These are phyloP conservation scores for Ascochyta pisi DNA, from an alignment of 2,329 filamentous ascomycete genomes.

Conservation along the genomic window DNA sequence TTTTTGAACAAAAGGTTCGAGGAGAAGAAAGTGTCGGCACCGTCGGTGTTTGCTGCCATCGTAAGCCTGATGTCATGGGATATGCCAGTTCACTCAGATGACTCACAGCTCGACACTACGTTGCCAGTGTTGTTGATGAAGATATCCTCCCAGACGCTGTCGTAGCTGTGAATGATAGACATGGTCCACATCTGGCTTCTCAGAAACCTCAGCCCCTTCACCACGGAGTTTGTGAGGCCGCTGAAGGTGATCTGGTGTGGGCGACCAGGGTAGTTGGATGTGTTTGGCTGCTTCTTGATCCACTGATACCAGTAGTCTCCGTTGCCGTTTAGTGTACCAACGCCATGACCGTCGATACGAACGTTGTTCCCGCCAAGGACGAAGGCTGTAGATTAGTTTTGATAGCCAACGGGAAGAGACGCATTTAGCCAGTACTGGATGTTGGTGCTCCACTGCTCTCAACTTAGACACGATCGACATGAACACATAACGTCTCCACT, in stretches of 20 bases:
- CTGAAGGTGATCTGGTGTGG: conserved; percentile 62
- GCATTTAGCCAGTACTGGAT: conserved; percentile 40
- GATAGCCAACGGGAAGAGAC: conserved; percentile 43
- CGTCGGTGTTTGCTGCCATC: conserved; percentile 51
- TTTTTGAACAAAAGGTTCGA: conserved; percentile 55
- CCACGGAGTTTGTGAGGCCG: conserved; percentile 56
- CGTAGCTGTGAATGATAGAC: conserved; percentile 58
- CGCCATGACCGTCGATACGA: conserved; percentile 57
- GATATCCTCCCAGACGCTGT: conserved; percentile 59
- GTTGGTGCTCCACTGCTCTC: conserved; percentile 32
- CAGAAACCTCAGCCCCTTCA: conserved; percentile 60
- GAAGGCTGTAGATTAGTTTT: conserved; percentile 41
- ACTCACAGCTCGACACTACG: conserved; percentile 24
- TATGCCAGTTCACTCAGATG: background rate
- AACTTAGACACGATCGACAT: background rate
- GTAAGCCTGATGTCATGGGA: conserved; percentile 9
- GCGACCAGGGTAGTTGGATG: conserved; percentile 47
- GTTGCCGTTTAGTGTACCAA: conserved; percentile 65
- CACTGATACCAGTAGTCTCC: conserved; percentile 67
- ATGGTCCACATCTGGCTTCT: conserved; percentile 68
- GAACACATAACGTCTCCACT: background rate
- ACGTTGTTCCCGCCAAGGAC: conserved; percentile 59
- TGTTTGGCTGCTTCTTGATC: conserved; percentile 37
- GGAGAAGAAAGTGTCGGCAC: conserved; percentile 62
- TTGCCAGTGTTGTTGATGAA: conserved; percentile 57